Evolutionary conservation across 768 basidiomycete species (phyloP), one percentile per base, ranked within the genome.

Genomic region (Mycena maculata): DNA sequence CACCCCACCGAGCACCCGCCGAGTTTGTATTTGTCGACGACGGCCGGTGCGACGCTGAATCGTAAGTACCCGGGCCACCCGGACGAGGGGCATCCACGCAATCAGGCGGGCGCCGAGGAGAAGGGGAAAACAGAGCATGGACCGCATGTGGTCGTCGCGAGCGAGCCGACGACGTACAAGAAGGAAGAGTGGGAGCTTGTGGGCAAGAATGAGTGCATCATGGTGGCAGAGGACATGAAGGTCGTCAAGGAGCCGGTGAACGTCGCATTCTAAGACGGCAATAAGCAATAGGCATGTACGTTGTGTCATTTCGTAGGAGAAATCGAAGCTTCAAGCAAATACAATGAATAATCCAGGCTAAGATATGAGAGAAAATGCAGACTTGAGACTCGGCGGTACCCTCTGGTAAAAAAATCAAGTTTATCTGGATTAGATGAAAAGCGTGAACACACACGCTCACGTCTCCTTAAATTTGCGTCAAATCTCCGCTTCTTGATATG

Each of bases 151-250:
- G 20, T 59, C 16, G 25, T 59, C 16, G 58, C 58, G 20, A 59
- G 58, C 33, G 58, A 58, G 57, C 57, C 57, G 44, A 58, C 30
- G 3, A 58, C 57, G 13, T 58, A 45, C 42, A 58, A 47, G 42
- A 23, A 58, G 31, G 42, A 44, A 16, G 57, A 58, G 11, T 58
- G 57, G 57, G 57, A 58, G 31, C 57, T 58, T 4, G n/a, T 58
- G 15, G 28, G n/a, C 57, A 58, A 58, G 57, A 58, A 58, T 18
- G 57, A 58, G 57, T 58, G 57, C 31, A 58, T 58, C 42, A 58
- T 58, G 44, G 57, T 58, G 44, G 44, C 23, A 13, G 57, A 58
- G 57, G 57, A 58, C 31, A 58, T 58, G 57, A 30, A 58, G 44
- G 44, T 58, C n/a, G 44, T 47, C n/a, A 30, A 20, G 22, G 44